Evolutionary conservation across 2,329 filamentous ascomycete genomes (phyloP).

Genomic region (Zymoseptoria tritici): DNA sequence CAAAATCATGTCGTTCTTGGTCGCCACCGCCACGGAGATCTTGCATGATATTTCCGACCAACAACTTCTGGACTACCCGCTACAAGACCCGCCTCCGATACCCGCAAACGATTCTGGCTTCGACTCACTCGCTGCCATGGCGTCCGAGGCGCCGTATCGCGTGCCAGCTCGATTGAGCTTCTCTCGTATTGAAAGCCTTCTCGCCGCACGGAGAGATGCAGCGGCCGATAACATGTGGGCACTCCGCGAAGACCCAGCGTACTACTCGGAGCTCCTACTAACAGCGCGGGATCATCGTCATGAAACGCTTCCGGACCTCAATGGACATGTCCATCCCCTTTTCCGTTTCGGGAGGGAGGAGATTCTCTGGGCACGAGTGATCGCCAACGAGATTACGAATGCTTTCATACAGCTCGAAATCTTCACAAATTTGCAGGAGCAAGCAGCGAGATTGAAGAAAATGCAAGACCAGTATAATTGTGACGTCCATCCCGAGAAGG

Average conservation of each 20-base stretch:
- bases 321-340: constrained; percentile 1
- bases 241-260: constrained; percentile 7
- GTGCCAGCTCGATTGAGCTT: constrained; percentile 2
- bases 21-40: constrained; percentile 1
- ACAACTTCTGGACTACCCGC: neutral
- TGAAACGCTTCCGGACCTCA: constrained; percentile 2
- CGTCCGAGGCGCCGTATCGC: constrained; percentile 5
- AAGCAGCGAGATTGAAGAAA: neutral
- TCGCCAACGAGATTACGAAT: neutral
- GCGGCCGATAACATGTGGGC: constrained; percentile 7
- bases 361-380: constrained; percentile 3
- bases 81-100: neutral
- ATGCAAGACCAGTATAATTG: constrained; percentile 28
- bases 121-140: neutral
- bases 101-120: constrained; percentile 4
- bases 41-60: constrained; percentile 3
- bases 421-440: constrained; percentile 1
- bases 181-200: constrained; percentile 4
- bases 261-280: constrained; percentile 4
- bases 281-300: constrained; percentile 4
- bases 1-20: constrained; percentile 2
- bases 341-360: constrained; percentile 1
- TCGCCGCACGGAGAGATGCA: constrained; percentile 4
- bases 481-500: constrained; percentile 26
- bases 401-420: constrained; percentile 1